phyloP scores from a whole-genome alignment of 2,329 filamentous ascomycete genomes.

The Neopestalotiopsis sp. region DNA sequence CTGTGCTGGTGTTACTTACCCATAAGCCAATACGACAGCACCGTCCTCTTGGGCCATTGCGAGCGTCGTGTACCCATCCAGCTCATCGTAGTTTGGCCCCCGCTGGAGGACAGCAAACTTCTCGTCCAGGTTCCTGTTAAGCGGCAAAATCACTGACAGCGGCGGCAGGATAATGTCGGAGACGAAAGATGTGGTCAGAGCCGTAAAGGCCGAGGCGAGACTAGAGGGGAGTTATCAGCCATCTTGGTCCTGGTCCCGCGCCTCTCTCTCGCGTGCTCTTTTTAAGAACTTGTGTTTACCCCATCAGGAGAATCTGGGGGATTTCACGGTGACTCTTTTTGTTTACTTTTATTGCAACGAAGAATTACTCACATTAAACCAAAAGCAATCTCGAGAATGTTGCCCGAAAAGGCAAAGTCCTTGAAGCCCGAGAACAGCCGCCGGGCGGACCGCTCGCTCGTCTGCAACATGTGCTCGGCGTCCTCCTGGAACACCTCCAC shows the following conservation, averaged over 20 bases:
- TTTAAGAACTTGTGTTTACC: too few species aligned
- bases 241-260: background rate
- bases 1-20: conserved; percentile 45
- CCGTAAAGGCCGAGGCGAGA: conserved; percentile 73
- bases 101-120: conserved; percentile 71
- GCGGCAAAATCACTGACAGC: conserved; percentile 70
- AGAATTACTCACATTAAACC: conserved; percentile 67
- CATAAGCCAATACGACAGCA: conserved; percentile 75
- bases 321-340: too few species aligned
- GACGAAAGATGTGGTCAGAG: conserved; percentile 74
- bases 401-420: conserved; percentile 76
- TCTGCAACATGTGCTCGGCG: conserved; percentile 47
- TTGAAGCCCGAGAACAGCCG: conserved; percentile 68
- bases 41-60: conserved; percentile 73
- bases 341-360: too few species aligned
- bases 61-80: conserved; percentile 71
- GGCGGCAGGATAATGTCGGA: conserved; percentile 73
- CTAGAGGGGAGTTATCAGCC: conserved; percentile 41
- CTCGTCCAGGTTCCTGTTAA: conserved; percentile 75
- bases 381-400: conserved; percentile 77
- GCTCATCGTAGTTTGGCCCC: conserved; percentile 59
- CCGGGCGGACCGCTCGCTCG: conserved; percentile 52
- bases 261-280: too few species aligned
- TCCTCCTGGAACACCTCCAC: conserved; percentile 35
- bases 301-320: too few species aligned